Evolutionary conservation across 768 basidiomycete species (phyloP), one percentile per base, ranked within the genome.

Genomic region (Agaricus sinodeliciosus): DNA sequence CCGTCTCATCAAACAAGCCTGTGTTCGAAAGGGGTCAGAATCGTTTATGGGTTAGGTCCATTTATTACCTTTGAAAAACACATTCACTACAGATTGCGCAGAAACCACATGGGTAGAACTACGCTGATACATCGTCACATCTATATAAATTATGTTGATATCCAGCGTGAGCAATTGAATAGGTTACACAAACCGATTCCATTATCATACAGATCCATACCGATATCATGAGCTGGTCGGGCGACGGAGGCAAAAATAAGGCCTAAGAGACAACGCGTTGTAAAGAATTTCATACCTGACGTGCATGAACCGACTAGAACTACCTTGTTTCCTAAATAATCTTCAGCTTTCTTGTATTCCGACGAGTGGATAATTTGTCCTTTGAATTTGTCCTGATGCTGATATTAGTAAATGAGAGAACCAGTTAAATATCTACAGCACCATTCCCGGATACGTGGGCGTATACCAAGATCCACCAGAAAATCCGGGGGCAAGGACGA

Each of bases 291-390:
- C 61, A 3, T 49, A 69, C 69, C 69, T 11, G 81, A 80, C 45
- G 75, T 82, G 48, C 80, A 80, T 13, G 84, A 73, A 11, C 85
- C 85, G 15, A 87, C 48, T 13, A 65, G 55, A 31, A 64, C 40
- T 13, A 77, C 84, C 59, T 79, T 84, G 66, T 85, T 84, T 7
- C 82, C 82, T 3, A 65, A 58, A 58, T 78, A 75, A 25, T 74
- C 75, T 3, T 61, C 57, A 0, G 78, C 78, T 9, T 66, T 70
- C 25, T 70, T 70, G 60, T 79, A 77, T 28, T 72, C 58, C 1
- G 68, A 65, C 0, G 85, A 80, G 64, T 87, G 85, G 7, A 78
- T 34, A 5, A 72, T 58, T 39, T 71, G 64, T 1, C 85, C 84
- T 51, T 74, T 72, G 70, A 75, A 78, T 15, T 57, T 60, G 31